Evolutionary conservation across 371 early-diverging fungal genomes (phyloP).

Genomic region (Chytridiales sp.): DNA sequence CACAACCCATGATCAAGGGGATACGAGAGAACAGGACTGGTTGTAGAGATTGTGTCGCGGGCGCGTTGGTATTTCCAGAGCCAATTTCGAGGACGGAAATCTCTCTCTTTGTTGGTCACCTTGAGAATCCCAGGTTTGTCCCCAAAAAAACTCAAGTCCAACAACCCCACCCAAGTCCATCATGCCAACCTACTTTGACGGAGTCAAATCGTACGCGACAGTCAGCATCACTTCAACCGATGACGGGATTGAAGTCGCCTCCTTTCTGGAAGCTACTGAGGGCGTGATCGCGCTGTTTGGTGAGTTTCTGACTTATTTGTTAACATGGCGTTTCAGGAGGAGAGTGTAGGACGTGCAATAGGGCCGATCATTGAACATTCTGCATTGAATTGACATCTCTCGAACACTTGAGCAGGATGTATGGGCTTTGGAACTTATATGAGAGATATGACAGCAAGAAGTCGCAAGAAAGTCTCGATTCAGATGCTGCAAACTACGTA

Average conservation of each 20-base stretch:
- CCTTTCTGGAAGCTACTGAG: constrained; percentile 88
- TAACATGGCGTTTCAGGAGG: neutral
- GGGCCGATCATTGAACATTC: neutral
- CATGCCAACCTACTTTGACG: constrained; percentile 66
- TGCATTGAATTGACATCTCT: too few relatives aligned
- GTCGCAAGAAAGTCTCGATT: neutral
- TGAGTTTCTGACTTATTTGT: constrained; percentile 42
- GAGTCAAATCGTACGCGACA: constrained; percentile 9
- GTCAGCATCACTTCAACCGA: constrained; percentile 55
- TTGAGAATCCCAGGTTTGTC: too few relatives aligned
- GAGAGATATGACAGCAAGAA: neutral
- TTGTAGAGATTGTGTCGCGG: too few relatives aligned
- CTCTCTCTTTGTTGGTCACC: too few relatives aligned
- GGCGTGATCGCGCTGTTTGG: constrained; percentile 81
- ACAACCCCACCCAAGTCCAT: too few relatives aligned
- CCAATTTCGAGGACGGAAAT: too few relatives aligned
- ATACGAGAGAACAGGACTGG: too few relatives aligned
- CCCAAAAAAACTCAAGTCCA: too few relatives aligned
- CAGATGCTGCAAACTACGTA: neutral
- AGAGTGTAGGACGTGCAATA: neutral
- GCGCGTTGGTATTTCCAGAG: too few relatives aligned
- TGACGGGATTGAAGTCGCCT: constrained; percentile 69
- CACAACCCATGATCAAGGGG: constrained; percentile 37
- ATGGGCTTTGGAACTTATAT: too few relatives aligned
- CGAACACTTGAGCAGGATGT: too few relatives aligned